Evolutionary conservation across 768 basidiomycete genomes (phyloP), one percentile per base, ranked within the genome.

Genomic region (Lactarius sp.): DNA sequence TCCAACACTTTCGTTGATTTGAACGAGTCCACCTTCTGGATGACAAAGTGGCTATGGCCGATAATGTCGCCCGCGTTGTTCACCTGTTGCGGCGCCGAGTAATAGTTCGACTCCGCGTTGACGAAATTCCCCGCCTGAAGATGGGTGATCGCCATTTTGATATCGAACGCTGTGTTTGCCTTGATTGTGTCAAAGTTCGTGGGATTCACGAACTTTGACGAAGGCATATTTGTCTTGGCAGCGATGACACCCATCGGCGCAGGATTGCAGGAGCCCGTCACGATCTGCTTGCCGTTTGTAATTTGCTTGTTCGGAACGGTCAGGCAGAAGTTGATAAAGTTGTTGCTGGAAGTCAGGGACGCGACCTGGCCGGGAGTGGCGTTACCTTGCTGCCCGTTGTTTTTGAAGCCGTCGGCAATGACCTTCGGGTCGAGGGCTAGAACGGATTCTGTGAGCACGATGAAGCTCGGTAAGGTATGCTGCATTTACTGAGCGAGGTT

Each of bases 271-370:
- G 81, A 80, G 10, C 76, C 76, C 1, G 59, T 67, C 52, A 56
- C 68, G 60, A 72, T 66, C 61, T 75, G 79, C 61, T 73, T 53
- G 36, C 82, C 82, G 72, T 82, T 79, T 33, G 83, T 83, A 59
- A 80, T 70, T 13, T 78, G 72, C 52, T 75, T 69, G 61, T 74
- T 67, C 33, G 70, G 61, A 22, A 72, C 72, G 12, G 52, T 62
- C 12, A 69, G 62, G 69, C 82, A 83, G 71, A 79, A 82, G 78
- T 85, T 85, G 79, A 83, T 82, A 74, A 82, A 88, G 79, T 88
- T 87, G 78, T 87, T 85, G 46, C 68, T 71, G 41, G 82, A 83
- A 4, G 83, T 84, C 36, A 79, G 66, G 12, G 82, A 82, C 1
- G 79, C 70, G 39, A 79, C 79, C 70, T 85, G 82, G 33, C 82